Percentiles rank a stretch among this genome's conserved stretches.
Conservation (phyloP, 2,329 filamentous ascomycete genomes). For the Claviceps quebecensis region DNA sequence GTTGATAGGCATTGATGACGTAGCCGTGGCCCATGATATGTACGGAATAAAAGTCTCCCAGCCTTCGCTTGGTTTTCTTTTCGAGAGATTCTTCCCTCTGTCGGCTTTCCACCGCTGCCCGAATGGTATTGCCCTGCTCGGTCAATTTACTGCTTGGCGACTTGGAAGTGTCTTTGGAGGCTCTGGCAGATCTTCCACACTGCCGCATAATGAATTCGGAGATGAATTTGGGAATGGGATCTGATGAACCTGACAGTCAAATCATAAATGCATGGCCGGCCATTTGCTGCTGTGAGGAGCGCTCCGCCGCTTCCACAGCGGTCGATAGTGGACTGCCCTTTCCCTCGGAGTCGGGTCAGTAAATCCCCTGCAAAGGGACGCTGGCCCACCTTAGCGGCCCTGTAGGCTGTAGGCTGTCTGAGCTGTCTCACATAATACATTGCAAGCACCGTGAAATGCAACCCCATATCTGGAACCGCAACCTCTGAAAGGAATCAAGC, state of each 20-base stretch:
- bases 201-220: not conserved
- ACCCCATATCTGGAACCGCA: not conserved
- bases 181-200: not conserved
- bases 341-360: not conserved
- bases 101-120: not conserved
- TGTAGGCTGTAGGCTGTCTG: not conserved
- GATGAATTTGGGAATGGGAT: not conserved
- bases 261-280: too few relatives aligned
- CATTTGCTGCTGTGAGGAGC: not conserved
- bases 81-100: not conserved
- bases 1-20: too few relatives aligned
- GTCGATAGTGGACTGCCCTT: not conserved
- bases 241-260: too few relatives aligned
- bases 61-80: not conserved
- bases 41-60: not conserved
- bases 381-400: not conserved
- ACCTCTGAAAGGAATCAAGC: not conserved
- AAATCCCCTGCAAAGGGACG: not conserved
- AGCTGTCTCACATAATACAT: not conserved
- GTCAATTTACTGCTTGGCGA: not conserved
- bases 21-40: too few relatives aligned
- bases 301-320: not conserved
- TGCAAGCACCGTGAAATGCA: not conserved
- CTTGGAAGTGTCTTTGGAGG: not conserved
- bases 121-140: not conserved